Conservation (phyloP, 371 early-diverging fungal genomes). For the Mortierella sp. region DNA sequence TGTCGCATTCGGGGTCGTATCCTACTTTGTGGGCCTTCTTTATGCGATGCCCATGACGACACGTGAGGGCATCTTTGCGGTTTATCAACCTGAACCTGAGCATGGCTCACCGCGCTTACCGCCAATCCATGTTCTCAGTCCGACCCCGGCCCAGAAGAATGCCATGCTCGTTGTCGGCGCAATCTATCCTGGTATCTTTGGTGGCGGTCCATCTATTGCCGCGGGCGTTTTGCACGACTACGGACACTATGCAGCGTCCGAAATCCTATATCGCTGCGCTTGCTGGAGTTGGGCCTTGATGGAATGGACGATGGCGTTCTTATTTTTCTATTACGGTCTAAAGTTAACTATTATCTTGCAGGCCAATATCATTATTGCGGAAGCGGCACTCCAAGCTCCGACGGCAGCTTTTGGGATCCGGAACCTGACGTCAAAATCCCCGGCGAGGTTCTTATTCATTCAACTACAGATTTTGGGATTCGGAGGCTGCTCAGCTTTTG, state of each 20-base stretch:
- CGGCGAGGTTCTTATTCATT: slow-evolving; percentile 18
- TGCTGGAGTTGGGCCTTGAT: slow-evolving; percentile 13
- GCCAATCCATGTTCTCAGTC: neutral
- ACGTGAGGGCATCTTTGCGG: too few species aligned
- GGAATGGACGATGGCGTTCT: slow-evolving; percentile 6
- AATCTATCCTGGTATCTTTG: slow-evolving; percentile 9
- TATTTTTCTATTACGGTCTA: slow-evolving; percentile 21
- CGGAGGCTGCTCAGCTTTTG: slow-evolving; percentile 11
- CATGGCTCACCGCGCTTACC: too few species aligned
- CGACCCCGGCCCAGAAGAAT: slow-evolving; percentile 9
- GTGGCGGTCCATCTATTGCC: slow-evolving; percentile 3
- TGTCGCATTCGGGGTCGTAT: too few species aligned
- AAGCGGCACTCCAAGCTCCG: slow-evolving; percentile 22
- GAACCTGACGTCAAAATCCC: slow-evolving; percentile 11
- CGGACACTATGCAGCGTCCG: neutral
- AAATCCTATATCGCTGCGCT: neutral
- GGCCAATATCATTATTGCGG: slow-evolving; percentile 26
- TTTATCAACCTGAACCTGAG: too few species aligned
- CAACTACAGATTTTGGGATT: slow-evolving; percentile 17
- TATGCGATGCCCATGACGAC: too few species aligned
- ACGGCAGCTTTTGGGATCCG: slow-evolving; percentile 12
- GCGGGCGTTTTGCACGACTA: slow-evolving; percentile 10
- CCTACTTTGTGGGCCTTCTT: too few species aligned
- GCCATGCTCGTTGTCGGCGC: slow-evolving; percentile 4
- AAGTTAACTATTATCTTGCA: slow-evolving; percentile 24